Base-by-base conservation (phyloP, 1,139 yeast species). In the Hansenula lynferdii region DNA sequence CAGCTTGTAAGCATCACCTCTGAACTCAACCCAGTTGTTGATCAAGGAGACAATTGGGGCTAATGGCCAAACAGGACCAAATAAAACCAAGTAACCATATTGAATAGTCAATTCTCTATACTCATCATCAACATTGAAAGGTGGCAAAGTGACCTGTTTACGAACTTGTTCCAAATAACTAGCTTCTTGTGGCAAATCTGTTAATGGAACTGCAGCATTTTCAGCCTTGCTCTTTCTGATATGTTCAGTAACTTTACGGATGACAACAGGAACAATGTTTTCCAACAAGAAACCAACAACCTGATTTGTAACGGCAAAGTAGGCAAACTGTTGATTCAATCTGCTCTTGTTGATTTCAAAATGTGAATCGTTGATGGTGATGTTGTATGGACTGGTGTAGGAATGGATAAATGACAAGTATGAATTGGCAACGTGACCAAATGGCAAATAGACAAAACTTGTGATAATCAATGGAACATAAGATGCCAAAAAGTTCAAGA, bases 51-150 rank as follows among this genome's bases (percentile, higher is more conserved):
- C 69, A 5, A 85, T 49, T 6, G 97, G 94, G 26, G 95, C 90
- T 44, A 87, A 61, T 1, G 97, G 83, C 96, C 97, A 94, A 17
- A 87, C 86, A 2, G 96, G 84, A 1, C 96, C 90, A 60, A 92
- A 89, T 51, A 92, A 63, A 31, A 79, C 72, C 42, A 90, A 67
- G 60, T 79, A 89, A 17, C 98, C 98, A 60, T 82, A 86, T 53
- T 86, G 94, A n/a, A 84, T 60, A 12, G 80, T 68, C 49, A 85
- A 60, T 47, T 81, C 85, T 55, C 86, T 75, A 57, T 79, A 82
- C 50, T 85, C 95, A 31, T 73, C 82, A 54, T 82, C 75, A 31
- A 82, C 81, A 48, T 78, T 71, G 57, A 83, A 86, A 22, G 64
- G 77, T 2, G 94, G 82, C 35, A 73, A 65, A 2, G 63, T 55